phyloP scores from a whole-genome alignment of 2,329 filamentous ascomycete genomes.

The Fusarium oxysporum region DNA sequence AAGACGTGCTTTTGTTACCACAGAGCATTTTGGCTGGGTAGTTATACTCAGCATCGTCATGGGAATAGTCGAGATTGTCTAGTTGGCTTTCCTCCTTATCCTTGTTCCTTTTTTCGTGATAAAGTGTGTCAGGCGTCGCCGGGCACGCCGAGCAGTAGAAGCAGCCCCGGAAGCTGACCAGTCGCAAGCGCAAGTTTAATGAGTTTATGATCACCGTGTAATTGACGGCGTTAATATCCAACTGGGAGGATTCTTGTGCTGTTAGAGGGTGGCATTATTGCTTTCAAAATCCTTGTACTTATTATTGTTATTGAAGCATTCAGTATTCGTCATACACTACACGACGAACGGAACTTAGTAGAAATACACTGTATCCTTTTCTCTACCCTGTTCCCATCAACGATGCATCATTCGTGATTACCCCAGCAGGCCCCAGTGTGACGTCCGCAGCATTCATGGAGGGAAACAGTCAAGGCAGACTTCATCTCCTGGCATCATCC shows the following conservation, averaged over 20 bases:
- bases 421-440: neutral
- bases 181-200: neutral
- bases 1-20: neutral
- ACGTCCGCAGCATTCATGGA: neutral
- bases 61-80: no score
- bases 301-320: neutral
- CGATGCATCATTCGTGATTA: neutral
- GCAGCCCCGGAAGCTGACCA: neutral
- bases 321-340: neutral
- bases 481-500: conserved; percentile 38
- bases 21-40: no score
- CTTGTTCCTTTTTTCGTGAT: neutral
- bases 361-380: conserved; percentile 3
- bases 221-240: conserved; percentile 24
- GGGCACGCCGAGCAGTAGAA: no score
- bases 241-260: conserved; percentile 3
- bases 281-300: neutral
- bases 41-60: no score
- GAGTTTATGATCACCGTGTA: conserved; percentile 14
- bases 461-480: neutral
- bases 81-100: no score
- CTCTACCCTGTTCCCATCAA: neutral
- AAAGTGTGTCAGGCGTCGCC: rapidly evolving
- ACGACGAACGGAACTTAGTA: neutral
- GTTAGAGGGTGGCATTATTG: conserved; percentile 3